Base-by-base conservation (phyloP, 164 flowering plant genomes). In the Vitis cinerea region DNA sequence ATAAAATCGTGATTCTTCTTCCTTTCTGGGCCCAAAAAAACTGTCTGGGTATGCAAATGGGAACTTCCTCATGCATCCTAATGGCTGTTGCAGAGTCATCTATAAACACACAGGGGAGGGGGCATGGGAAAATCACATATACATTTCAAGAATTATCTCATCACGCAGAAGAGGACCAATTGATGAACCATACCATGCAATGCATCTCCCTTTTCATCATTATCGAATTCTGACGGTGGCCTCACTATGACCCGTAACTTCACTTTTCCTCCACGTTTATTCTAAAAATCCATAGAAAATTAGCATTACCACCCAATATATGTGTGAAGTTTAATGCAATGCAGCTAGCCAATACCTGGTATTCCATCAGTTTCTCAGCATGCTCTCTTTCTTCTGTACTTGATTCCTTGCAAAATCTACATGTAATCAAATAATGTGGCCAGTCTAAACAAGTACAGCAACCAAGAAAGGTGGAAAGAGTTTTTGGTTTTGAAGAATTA, bases 291-390 rank as follows among this genome's bases (percentile, higher is more conserved):
- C 49, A 55, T 10, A 31, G 71, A 3, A 17, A 9, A 9, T 23
- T 2, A 23, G 27, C 27, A 23, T 23, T 23, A 23, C 27, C 27
- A 23, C 27, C 27, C 27, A 23, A 23, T 23, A 23, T 23, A 23
- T 23, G 27, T 23, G 27, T 23, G 27, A 23, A 23, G 27, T 23
- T 23, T 23, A 23, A 23, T 23, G 27, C 47, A 30, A 59, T 10
- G 30, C 10, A 55, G 10, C 44, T 2, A 23, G 27, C 30, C 77
- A 72, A 62, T 29, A 95, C 99, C 97, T 96, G 99, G 61, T 96
- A 96, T 72, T 90, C 90, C 97, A 96, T 96, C 16, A 96, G 73
- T 62, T 86, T 87, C 81, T 92, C 98, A 51, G 99, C 98, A 69
- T 96, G 99, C 50, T 75, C 88, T 65, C 99, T 82, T 73, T 96